Evolutionary conservation across 495 filamentous ascomycete species (phyloP).

Genomic region (Lasiosphaeriaceae sp.): DNA sequence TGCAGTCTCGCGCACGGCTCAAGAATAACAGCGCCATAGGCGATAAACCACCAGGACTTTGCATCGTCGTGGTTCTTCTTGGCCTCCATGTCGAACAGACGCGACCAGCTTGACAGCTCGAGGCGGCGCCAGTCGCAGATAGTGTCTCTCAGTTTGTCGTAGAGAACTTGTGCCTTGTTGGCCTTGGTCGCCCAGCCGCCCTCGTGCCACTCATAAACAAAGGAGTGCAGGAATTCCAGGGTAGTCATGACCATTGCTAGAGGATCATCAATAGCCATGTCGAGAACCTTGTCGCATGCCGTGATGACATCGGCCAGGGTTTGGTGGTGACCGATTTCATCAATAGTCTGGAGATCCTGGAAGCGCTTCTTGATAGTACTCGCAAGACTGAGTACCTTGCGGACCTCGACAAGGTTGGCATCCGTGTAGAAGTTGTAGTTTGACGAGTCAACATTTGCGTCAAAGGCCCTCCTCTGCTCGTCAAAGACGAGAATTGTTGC

Average conservation of each 20-base stretch:
- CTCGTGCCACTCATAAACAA: conserved; percentile 87
- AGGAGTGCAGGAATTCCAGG: conserved; percentile 75
- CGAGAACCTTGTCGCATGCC: conserved; percentile 68
- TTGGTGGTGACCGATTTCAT: conserved; percentile 56
- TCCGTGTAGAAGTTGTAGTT: conserved; percentile 89
- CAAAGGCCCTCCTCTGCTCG: conserved; percentile 51
- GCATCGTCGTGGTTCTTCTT: conserved; percentile 70
- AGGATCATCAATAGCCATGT: conserved; percentile 75
- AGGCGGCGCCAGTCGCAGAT: conserved; percentile 85
- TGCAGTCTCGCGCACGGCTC: conserved; percentile 61
- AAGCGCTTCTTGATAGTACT: conserved; percentile 66
- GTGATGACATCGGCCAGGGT: conserved; percentile 68
- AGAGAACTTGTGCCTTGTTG: conserved; percentile 63
- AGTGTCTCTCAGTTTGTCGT: conserved; percentile 68
- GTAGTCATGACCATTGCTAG: conserved; percentile 78
- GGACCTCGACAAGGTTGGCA: conserved; percentile 67
- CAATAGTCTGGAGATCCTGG: conserved; percentile 57
- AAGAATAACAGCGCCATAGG: conserved; percentile 81
- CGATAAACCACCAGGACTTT: conserved; percentile 92
- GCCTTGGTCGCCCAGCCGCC: conserved; percentile 73
- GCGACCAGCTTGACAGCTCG: conserved; percentile 88
- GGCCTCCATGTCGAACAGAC: conserved; percentile 80
- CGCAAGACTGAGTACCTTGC: conserved; percentile 63
- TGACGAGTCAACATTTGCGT: conserved; percentile 27
- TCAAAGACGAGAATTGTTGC: conserved; percentile 62